Conservation (phyloP, 805 yeast species). For the Phaffomyces opuntiae region DNA sequence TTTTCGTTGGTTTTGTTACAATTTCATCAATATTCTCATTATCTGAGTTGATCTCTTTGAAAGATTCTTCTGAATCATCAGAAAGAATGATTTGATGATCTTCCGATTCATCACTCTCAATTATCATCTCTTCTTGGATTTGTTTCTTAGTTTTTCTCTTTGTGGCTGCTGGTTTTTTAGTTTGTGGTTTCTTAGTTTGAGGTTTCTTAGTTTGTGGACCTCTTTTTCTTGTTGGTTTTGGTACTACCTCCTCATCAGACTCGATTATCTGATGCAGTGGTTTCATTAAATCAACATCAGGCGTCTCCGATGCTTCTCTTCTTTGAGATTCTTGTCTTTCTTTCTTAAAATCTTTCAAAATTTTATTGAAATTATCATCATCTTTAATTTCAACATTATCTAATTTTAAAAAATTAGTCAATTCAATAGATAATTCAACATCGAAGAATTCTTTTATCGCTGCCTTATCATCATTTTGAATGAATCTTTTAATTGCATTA, state of each 20-base stretch:
- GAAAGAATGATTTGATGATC: neutral
- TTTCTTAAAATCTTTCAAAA: conserved; percentile 36
- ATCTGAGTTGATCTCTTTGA: conserved; percentile 6
- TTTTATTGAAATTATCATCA: conserved; percentile 32
- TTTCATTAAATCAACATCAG: neutral
- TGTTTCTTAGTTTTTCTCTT: neutral
- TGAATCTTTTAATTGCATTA: conserved; percentile 62
- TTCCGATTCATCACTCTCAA: neutral
- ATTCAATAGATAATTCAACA: conserved; percentile 30
- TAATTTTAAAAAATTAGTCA: conserved; percentile 26
- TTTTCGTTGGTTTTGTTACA: neutral
- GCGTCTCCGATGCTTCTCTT: neutral
- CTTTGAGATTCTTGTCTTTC: conserved; percentile 17
- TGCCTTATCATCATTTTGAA: conserved; percentile 77
- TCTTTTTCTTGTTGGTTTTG: neutral
- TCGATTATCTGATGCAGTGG: conserved; percentile 1
- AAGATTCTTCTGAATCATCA: neutral
- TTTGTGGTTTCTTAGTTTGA: neutral
- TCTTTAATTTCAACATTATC: conserved; percentile 31
- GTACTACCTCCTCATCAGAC: conserved; percentile 1
- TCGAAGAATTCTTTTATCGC: conserved; percentile 61
- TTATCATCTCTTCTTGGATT: neutral
- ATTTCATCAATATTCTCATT: neutral
- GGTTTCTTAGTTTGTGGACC: neutral
- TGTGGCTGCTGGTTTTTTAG: neutral